Evolutionary conservation across 2,329 filamentous ascomycete genomes (phyloP), one percentile per base, ranked within the genome.

Genomic region (Didymella glomerata): DNA sequence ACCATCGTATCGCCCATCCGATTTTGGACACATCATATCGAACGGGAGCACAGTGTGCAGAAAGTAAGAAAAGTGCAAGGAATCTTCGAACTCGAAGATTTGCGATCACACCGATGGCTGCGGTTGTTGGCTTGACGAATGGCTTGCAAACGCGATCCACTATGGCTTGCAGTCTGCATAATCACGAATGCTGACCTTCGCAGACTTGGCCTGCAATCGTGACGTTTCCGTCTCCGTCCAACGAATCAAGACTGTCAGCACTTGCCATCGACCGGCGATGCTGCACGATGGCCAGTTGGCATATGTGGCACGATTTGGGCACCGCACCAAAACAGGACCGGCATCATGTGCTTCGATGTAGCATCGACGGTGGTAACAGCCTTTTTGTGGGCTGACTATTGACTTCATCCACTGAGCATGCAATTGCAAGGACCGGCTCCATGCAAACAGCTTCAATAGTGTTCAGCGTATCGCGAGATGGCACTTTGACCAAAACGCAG

Each of bases 371-470:
- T 24, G 9, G 22, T 16, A 20, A 41, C 32, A 36, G 40, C 11
- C 30, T 20, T 34, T 27, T 32, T 36, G 40, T 50, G 40, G 55
- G 44, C 48, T 53, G 48, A 53, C 49, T 40, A 18, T 24, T 16
- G 13, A 42, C 11, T 10, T n/a, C 30, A 30, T 18, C 36, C 36
- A 47, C 38, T 49, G 11, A 48, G 38, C 34, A 27, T 42, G 57
- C 67, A 64, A 60, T 65, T 71, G 69, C 70, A 68, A 63, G 60
- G 57, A 62, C 65, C 61, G 65, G 66, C 60, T 64, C 45, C 61
- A 60, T 67, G 67, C 62, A 67, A 61, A 54, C 42, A 54, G 51
- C 42, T 53, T 59, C 30, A 47, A 34, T 14, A 2, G 16, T n/a
- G 24, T 36, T 34, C 22, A 40, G 36, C 28, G n/a, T 30, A 47